A percentile compares a stretch with the other conserved stretches of the same genome.
Evolutionary conservation across 1,284 basidiomycete species (phyloP).

Genomic region (Fistulinella cinereoalba): DNA sequence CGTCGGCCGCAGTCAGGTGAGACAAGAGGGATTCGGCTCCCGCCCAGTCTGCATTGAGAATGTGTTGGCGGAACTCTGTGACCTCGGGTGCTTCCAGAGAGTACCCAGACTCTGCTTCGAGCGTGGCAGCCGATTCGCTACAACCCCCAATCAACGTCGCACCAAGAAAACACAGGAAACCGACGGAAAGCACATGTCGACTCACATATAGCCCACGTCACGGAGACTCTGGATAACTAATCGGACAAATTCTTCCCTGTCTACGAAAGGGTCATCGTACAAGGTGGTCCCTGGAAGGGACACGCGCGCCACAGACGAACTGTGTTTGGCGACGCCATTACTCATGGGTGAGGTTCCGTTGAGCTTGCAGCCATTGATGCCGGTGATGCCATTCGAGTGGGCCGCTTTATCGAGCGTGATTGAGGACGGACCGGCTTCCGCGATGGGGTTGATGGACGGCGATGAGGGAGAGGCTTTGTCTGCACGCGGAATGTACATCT

Average conservation of each 20-base stretch:
- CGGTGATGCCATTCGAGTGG: conserved; percentile 49
- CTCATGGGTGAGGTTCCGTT: conserved; percentile 33
- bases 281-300: conserved; percentile 66
- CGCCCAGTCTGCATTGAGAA: conserved; percentile 83
- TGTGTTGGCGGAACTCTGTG: conserved; percentile 76
- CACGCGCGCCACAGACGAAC: conserved; percentile 50
- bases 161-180: conserved; percentile 6
- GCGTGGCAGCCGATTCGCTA: conserved; percentile 84
- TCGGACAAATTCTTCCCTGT: conserved; percentile 90
- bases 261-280: conserved; percentile 73
- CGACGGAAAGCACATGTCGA: conserved; percentile 21
- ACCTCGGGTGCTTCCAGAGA: conserved; percentile 79
- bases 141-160: conserved; percentile 12
- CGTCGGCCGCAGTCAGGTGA: conserved; percentile 63
- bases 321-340: conserved; percentile 49
- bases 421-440: conserved; percentile 55
- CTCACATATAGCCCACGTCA: conserved; percentile 92
- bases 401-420: conserved; percentile 42
- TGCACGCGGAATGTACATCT: conserved; percentile 58
- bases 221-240: conserved; percentile 87
- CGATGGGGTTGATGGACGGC: conserved; percentile 44
- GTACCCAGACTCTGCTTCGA: conserved; percentile 93
- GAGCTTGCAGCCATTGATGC: conserved; percentile 42
- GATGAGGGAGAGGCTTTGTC: conserved; percentile 53
- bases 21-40: conserved; percentile 74